Evolutionary conservation across 2,329 filamentous ascomycete species (phyloP).

Genomic region (Fusarium irregulare): DNA sequence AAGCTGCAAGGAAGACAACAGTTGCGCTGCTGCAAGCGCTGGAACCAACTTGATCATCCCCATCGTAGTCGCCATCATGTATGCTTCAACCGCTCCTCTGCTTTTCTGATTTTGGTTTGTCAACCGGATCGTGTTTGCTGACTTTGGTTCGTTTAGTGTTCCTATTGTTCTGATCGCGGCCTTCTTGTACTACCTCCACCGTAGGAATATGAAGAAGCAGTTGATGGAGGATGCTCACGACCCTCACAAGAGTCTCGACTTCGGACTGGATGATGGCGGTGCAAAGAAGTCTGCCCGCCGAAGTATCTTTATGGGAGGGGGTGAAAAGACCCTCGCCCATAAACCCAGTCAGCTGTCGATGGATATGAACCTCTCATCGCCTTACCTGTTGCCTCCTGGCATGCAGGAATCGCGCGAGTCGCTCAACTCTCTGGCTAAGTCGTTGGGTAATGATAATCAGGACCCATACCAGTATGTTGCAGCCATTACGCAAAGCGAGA

Average conservation of each 20-base stretch:
- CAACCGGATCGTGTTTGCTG: slow-evolving; percentile 26
- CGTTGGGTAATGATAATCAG: slow-evolving; percentile 77
- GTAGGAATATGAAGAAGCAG: slow-evolving; percentile 78
- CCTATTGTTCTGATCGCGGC: slow-evolving; percentile 75
- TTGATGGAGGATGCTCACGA: slow-evolving; percentile 83
- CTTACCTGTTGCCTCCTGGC: slow-evolving; percentile 91
- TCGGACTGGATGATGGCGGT: slow-evolving; percentile 72
- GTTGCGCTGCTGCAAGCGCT: slow-evolving; percentile 68
- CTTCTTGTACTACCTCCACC: slow-evolving; percentile 81
- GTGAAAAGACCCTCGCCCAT: slow-evolving; percentile 62
- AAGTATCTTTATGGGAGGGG: slow-evolving; percentile 57
- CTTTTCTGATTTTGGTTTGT: slow-evolving; percentile 5
- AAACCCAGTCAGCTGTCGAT: slow-evolving; percentile 71
- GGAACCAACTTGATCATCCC: slow-evolving; percentile 66
- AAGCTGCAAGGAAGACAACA: slow-evolving; percentile 48
- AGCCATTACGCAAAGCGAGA: slow-evolving; percentile 68
- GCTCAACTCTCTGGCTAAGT: slow-evolving; percentile 84
- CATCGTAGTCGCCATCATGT: slow-evolving; percentile 77
- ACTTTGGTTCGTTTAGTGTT: slow-evolving; percentile 65
- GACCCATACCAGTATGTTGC: slow-evolving; percentile 82
- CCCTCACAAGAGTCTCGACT: slow-evolving; percentile 91
- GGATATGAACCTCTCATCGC: slow-evolving; percentile 80
- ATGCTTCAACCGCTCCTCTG: slow-evolving; percentile 55
- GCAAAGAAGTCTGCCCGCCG: slow-evolving; percentile 50
- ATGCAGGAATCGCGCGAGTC: slow-evolving; percentile 85